Evolutionary conservation across 2,329 filamentous ascomycete species (phyloP).

Genomic region (Hymenoscyphus fraxineus): DNA sequence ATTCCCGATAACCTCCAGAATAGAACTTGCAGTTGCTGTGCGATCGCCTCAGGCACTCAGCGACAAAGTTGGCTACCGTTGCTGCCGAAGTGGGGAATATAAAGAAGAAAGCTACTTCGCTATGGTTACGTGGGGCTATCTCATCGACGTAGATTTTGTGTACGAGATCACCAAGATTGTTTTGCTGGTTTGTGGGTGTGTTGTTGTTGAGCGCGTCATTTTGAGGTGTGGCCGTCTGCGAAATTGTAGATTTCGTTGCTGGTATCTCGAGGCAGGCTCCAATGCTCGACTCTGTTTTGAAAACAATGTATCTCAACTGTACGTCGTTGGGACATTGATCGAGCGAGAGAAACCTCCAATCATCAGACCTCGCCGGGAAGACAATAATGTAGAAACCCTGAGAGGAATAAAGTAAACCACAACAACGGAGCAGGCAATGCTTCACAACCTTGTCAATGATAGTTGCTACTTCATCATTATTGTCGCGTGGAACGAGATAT

Average conservation of each 20-base stretch:
- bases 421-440: conserved; percentile 20
- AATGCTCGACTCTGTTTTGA: conserved; percentile 17
- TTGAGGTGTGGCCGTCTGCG: neutral
- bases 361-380: conserved; percentile 27
- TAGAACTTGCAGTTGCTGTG: conserved; percentile 43
- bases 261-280: neutral
- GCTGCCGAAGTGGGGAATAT: conserved; percentile 43
- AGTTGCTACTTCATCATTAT: conserved; percentile 12
- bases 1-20: conserved; percentile 42
- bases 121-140: conserved; percentile 17
- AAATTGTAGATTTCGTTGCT: neutral
- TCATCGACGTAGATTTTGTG: conserved; percentile 24
- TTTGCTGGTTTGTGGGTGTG: conserved; percentile 12
- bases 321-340: conserved; percentile 6
- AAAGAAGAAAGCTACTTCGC: conserved; percentile 43
- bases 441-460: conserved; percentile 21
- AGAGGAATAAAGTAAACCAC: conserved; percentile 23
- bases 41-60: conserved; percentile 43
- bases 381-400: conserved; percentile 24
- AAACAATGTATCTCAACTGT: conserved; percentile 28
- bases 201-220: too few relatives aligned
- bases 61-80: conserved; percentile 39
- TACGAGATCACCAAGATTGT: conserved; percentile 18
- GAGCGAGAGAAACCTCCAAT: conserved; percentile 31
- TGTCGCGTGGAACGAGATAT: conserved; percentile 13